Evolutionary conservation across 805 yeast genomes (phyloP), one percentile per base, ranked within the genome.

Genomic region (Yarrowia deformans): DNA sequence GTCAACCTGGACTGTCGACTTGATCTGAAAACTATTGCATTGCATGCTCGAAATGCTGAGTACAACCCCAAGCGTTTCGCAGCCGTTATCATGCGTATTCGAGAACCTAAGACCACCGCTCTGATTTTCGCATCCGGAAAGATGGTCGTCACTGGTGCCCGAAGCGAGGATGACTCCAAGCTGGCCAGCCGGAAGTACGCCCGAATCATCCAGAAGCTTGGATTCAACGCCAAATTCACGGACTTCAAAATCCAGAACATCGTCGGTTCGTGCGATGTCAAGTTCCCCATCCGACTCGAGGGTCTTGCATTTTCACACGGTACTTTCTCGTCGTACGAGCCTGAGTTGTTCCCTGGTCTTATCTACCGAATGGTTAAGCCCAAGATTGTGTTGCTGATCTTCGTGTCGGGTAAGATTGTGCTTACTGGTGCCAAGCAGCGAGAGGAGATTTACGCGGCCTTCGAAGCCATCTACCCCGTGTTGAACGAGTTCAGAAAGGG

Each of bases 361-460:
- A 95, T 95, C 81, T 95, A 95, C 84, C 92, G 99, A 85, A 95
- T 95, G 99, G 99, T 95, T 74, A 94, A 94, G 79, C 99, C 99
- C 18, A 95, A 95, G 80, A 95, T 95, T 81, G 99, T 95, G 67
- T 82, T 95, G 76, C 85, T 95, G 81, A 93, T 95, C 74, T 95
- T 95, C 79, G 99, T 95, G 63, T 90, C 97, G 37, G 99, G 99
- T 42, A 95, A 95, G 80, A 95, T 95, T 80, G 99, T 95, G 67
- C 83, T 95, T 74, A 95, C 99, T 8, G 99, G 99, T 84, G 99
- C 99, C 19, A 95, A 95, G 79, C 98, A 95, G 80, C 90, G 99
- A 80, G 98, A 95, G 79, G 99, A 95, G 80, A 95, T 95, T 72
- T 95, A 95, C 78, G 97, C 93, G 75, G 99, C 99, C 6, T 95